These are phyloP conservation scores for Fusarium nisikadoi DNA, from an alignment of 2,329 filamentous ascomycete species.

Conservation along the genomic window DNA sequence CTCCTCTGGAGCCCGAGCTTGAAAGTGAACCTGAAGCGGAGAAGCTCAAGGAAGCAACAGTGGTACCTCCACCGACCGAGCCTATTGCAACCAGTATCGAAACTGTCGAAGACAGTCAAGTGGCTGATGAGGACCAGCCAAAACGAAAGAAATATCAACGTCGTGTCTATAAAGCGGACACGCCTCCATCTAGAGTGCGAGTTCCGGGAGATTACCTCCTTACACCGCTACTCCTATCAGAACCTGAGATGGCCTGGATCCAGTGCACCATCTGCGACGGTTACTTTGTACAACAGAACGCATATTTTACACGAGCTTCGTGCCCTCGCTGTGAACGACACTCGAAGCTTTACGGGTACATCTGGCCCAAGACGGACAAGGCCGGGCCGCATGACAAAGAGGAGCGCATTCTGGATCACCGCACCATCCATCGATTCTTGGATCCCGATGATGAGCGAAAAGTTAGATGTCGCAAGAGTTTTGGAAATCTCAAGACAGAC, in stretches of 20 bases:
- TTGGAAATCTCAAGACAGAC: constrained; percentile 42
- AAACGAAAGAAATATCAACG: constrained; percentile 52
- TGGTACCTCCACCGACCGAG: constrained; percentile 20
- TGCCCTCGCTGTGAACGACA: constrained; percentile 96
- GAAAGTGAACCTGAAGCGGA: constrained; percentile 29
- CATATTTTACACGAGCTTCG: constrained; percentile 84
- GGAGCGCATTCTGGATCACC: constrained; percentile 80
- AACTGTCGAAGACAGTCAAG: constrained; percentile 29
- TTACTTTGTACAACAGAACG: constrained; percentile 88
- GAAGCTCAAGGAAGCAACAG: constrained; percentile 10
- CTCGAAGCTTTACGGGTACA: constrained; percentile 92
- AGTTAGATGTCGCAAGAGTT: constrained; percentile 57
- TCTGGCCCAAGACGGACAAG: constrained; percentile 95
- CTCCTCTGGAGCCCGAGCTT: constrained; percentile 35
- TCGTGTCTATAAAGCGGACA: constrained; percentile 49
- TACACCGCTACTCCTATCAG: constrained; percentile 78
- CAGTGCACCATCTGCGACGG: constrained; percentile 85
- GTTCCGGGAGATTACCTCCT: constrained; percentile 84
- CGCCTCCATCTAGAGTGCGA: constrained; percentile 55
- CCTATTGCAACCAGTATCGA: constrained; percentile 42
- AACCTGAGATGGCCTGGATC: constrained; percentile 84
- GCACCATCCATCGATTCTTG: constrained; percentile 87
- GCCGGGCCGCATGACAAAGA: constrained; percentile 79
- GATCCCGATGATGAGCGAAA: constrained; percentile 73
- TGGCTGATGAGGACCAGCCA: constrained; percentile 27